Conservation (phyloP, 257 asterid species). For the Misopates orontium region DNA sequence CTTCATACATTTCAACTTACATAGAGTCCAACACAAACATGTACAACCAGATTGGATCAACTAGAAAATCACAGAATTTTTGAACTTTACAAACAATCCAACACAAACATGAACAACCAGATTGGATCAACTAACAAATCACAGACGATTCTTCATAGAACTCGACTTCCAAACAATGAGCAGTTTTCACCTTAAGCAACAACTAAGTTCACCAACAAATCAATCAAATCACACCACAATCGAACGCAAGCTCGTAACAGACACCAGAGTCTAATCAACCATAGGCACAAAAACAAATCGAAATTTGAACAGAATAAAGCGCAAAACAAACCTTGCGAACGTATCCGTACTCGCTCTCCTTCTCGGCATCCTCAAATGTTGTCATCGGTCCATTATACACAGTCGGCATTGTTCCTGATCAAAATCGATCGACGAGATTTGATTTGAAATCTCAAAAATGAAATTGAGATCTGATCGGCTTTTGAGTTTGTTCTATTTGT, state of each 20-base stretch:
- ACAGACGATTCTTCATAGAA: background rate
- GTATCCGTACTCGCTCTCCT: slow-evolving; percentile 99
- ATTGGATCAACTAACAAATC: slow-evolving; percentile 13
- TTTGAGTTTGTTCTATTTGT: background rate
- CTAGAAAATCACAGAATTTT: background rate
- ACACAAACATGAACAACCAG: background rate
- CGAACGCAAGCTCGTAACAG: background rate
- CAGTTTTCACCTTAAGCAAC: background rate
- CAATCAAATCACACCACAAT: background rate
- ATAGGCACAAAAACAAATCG: background rate
- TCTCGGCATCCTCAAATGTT: slow-evolving; percentile 97
- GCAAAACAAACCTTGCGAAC: slow-evolving; percentile 99
- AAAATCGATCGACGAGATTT: slow-evolving; percentile 17
- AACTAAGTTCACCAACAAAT: background rate
- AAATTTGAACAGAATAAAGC: background rate
- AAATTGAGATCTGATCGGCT: slow-evolving; percentile 25
- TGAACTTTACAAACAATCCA: background rate
- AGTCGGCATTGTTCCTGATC: slow-evolving; percentile 57
- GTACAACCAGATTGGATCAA: slow-evolving; percentile 11
- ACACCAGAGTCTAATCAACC: background rate
- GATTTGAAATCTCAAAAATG: background rate
- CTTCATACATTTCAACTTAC: background rate
- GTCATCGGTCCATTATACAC: slow-evolving; percentile 73
- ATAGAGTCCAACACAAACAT: background rate
- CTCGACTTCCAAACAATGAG: background rate